phyloP scores from a whole-genome alignment of 352 stramenopile species.

The Globisporangium nunn region DNA sequence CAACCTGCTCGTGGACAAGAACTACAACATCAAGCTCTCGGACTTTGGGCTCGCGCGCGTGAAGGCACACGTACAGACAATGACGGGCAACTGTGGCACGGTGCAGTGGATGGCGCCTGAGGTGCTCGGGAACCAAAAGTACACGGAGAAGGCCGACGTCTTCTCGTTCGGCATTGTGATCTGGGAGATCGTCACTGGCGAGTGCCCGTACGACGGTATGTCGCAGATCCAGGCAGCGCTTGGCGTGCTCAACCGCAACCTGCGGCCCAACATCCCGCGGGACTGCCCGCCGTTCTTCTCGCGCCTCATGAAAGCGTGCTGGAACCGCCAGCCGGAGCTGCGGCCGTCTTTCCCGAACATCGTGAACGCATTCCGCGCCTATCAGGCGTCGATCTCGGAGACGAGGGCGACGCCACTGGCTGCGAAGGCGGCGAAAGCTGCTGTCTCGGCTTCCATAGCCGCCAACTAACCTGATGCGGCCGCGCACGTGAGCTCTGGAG shows the following conservation, averaged over 20 bases:
- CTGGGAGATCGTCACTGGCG: slow-evolving; percentile 86
- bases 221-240: slow-evolving; percentile 72
- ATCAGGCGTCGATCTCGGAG: slow-evolving; percentile 42
- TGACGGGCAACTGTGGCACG: slow-evolving; percentile 83
- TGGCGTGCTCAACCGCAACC: slow-evolving; percentile 61
- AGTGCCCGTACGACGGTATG: slow-evolving; percentile 86
- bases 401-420: slow-evolving; percentile 30
- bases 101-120: slow-evolving; percentile 5
- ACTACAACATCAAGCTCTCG: slow-evolving; percentile 81
- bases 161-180: slow-evolving; percentile 89
- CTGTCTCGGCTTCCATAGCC: no score
- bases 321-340: slow-evolving; percentile 62
- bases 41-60: slow-evolving; percentile 81
- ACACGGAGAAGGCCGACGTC: slow-evolving; percentile 88
- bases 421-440: slow-evolving; percentile 9
- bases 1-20: slow-evolving; percentile 7
- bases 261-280: slow-evolving; percentile 53
- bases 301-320: slow-evolving; percentile 66
- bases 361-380: slow-evolving; percentile 55
- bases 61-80: slow-evolving; percentile 47
- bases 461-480: no score
- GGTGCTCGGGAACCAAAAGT: slow-evolving; percentile 78
- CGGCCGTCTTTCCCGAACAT: slow-evolving; percentile 65
- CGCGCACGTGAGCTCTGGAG: no score
- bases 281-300: slow-evolving; percentile 65